Evolutionary conservation across 768 basidiomycete genomes (phyloP), one percentile per base, ranked within the genome.

Genomic region (Trametes maxima): DNA sequence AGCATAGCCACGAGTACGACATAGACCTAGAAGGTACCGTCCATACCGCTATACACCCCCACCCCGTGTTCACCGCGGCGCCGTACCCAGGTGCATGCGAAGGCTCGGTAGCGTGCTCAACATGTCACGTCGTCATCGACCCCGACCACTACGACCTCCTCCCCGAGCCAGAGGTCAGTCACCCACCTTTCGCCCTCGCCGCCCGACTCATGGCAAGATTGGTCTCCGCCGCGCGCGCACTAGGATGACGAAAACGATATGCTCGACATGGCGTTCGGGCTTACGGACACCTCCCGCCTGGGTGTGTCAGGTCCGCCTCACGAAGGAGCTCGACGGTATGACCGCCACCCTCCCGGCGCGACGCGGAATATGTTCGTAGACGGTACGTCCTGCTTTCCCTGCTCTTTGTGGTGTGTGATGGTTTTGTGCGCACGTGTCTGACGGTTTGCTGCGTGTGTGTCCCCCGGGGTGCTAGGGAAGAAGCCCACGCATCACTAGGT

Each of bases 281-380:
- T 98, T 54, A 95, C 94, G 0, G 96, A 98, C 69, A 98, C 96
- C 67, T 96, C 90, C 63, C 79, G 87, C 11, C 76, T 92, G 19
- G 90, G 90, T n/a, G 0, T 91, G 90, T 69, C 90, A 91, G 71
- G 88, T 91, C 72, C 74, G 87, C 54, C 74, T 99, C 28, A 92
- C 89, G 11, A 85, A 79, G 57, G 91, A 91, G 50, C 73, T 98
- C 67, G 90, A 97, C 69, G 95, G 92, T 22, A 87, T 96, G 72
- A 84, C 82, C 0, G 90, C 87, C n/a, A 90, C 80, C 12, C 77
- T 99, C 21, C 96, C 96, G 1, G 81, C 89, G 96, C 96, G 16
- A 98, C 96, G 36, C 78, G 96, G 72, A 98, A 98, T 77, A 94
- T 99, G 94, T 95, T 94, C 72, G 93, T 96, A 24, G 95, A 97